Evolutionary conservation across 2,329 filamentous ascomycete genomes (phyloP).

Genomic region (Trichoderma arundinaceum): DNA sequence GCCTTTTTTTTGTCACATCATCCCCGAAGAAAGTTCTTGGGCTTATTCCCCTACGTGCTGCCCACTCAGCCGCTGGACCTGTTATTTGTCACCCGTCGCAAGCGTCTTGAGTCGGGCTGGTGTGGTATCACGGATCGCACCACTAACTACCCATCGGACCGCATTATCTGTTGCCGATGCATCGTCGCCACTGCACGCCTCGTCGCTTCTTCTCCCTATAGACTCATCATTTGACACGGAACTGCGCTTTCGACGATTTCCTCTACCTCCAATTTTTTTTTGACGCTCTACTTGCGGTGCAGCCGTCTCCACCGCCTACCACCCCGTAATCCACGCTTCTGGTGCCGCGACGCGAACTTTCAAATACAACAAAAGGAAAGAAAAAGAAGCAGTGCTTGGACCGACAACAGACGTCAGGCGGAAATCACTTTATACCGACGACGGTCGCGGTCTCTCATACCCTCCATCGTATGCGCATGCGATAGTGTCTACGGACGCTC

Average conservation of each 20-base stretch:
- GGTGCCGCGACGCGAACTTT: slow-evolving; percentile 28
- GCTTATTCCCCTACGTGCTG: slow-evolving; percentile 23
- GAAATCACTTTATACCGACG: slow-evolving; percentile 4
- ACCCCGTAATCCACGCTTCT: slow-evolving; percentile 33
- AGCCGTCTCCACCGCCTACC: slow-evolving; percentile 24
- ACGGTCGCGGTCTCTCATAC: slow-evolving; percentile 17
- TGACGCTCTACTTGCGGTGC: background rate
- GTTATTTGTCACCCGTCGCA: slow-evolving; percentile 37
- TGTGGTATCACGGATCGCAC: slow-evolving; percentile 33
- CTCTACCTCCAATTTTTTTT: slow-evolving; percentile 10
- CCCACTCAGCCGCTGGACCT: slow-evolving; percentile 18
- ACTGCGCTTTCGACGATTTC: slow-evolving; percentile 26
- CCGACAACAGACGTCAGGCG: slow-evolving; percentile 5
- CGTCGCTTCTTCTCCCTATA: slow-evolving; percentile 35
- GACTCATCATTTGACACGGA: slow-evolving; percentile 30
- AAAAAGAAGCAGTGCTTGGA: background rate
- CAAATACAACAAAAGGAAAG: slow-evolving; percentile 1
- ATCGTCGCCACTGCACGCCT: slow-evolving; percentile 36
- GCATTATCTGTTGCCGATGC: slow-evolving; percentile 39
- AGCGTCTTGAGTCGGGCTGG: slow-evolving; percentile 26
- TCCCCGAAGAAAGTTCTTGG: slow-evolving; percentile 8
- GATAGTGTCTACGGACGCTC: slow-evolving; percentile 50
- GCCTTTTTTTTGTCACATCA: background rate
- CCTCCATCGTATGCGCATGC: slow-evolving; percentile 51
- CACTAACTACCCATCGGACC: slow-evolving; percentile 29